phyloP scores from a whole-genome alignment of 2,329 filamentous ascomycete species.

The Penicillium sp. region DNA sequence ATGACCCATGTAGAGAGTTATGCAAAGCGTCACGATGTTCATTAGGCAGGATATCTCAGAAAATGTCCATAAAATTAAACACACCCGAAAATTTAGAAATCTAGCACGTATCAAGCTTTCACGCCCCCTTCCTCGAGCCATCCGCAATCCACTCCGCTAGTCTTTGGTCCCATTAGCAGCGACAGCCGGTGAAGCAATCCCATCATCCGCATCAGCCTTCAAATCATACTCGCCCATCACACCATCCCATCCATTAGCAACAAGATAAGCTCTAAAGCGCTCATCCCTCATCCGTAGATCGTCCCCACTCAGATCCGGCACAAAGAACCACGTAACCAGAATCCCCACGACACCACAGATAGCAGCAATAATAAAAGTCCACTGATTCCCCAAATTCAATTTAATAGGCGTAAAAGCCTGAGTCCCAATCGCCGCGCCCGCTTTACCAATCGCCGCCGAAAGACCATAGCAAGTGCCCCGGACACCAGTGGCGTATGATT shows the following conservation, averaged over 20 bases:
- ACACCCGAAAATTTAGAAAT: background rate
- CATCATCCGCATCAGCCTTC: conserved; percentile 32
- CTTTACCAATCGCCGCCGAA: conserved; percentile 53
- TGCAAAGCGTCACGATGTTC: background rate
- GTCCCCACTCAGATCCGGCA: conserved; percentile 47
- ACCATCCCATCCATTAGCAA: conserved; percentile 48
- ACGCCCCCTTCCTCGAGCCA: too few species aligned
- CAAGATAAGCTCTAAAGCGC: conserved; percentile 46
- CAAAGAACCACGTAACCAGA: conserved; percentile 49
- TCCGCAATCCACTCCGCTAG: background rate
- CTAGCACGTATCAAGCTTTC: too few species aligned
- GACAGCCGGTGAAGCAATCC: conserved; percentile 7
- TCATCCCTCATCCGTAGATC: conserved; percentile 47
- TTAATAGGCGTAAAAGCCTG: conserved; percentile 52
- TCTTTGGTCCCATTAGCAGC: background rate
- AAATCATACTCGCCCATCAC: conserved; percentile 46
- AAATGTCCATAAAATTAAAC: background rate
- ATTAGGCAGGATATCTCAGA: background rate
- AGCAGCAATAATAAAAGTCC: conserved; percentile 54
- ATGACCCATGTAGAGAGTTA: background rate
- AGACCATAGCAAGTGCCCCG: conserved; percentile 53
- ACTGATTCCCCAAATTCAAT: conserved; percentile 46
- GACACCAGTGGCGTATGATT: conserved; percentile 54
- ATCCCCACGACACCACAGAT: conserved; percentile 51
- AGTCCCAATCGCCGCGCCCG: conserved; percentile 52